Evolutionary conservation across 2,329 filamentous ascomycete genomes (phyloP), one percentile per base, ranked within the genome.

Genomic region (Phyllosticta ampelicida): DNA sequence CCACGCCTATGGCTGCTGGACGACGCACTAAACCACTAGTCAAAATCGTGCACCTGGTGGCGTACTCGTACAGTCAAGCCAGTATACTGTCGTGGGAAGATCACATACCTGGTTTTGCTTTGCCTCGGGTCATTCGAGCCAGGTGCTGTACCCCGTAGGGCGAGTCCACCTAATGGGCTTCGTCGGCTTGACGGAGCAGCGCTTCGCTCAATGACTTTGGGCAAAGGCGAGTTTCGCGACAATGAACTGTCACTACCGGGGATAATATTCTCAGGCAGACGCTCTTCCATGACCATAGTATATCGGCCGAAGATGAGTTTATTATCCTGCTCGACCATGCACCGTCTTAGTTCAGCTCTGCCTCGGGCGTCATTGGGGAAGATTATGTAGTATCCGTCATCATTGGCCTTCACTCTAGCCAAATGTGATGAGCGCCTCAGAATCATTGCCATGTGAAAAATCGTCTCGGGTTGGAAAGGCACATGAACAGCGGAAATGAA

Each of bases 331-430:
- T 10, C n/a, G 26, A 54, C 10, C 19, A 48, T 21, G 20, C 48
- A 52, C 10, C 11, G n/a, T 3, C 20, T 23, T 29, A 59, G 28
- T 4, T 52, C 19, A 2, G n/a, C n/a, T 23, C 16, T 44, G 20
- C 57, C 57, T 18, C 6, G 21, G 16, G 10, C 21, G 20, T 19
- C 21, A 19, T 51, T 49, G 44, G 21, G 21, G 48, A 48, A 52
- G 28, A 30, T 13, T 11, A 59, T 1, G 48, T 59, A 59, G n/a
- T 55, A 59, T 48, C 57, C 57, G 18, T 20, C 26, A 9, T 16
- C 8, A 3, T 48, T 49, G 29, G 28, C 51, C 21, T 59, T 55
- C 19, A 59, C 53, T 5, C 16, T 23, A 11, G 29, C 18, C 6
- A 1, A n/a, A 5, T 28, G 9, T 16, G 49, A 36, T 51, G 11